Evolutionary conservation across 2,329 filamentous ascomycete species (phyloP), one percentile per base, ranked within the genome.

Genomic region (Colletotrichum karsti): DNA sequence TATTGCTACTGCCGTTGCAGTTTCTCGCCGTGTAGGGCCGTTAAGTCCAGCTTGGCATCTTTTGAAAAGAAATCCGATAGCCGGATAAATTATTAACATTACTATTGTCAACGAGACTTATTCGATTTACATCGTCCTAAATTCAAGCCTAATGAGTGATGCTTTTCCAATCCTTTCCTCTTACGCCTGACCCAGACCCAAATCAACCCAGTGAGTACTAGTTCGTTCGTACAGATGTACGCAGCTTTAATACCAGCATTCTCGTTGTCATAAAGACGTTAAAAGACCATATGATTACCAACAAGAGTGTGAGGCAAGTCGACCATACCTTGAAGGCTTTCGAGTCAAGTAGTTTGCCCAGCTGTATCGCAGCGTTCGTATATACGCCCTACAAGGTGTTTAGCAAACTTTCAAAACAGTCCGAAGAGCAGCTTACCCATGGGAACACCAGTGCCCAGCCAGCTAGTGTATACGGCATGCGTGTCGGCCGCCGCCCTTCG

Each of bases 371-470:
- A 2, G 76, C 75, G 41, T 80, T 81, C 3, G 78, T 79, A 63
- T 81, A 82, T 0, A 80, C 77, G 3, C 80, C 80, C 79, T 81
- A 41, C 3, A 3, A 22, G 22, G 22, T 7, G 13, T 15, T 58
- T 30, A 35, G 42, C 28, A 41, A 12, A 50, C 12, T 6, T 20
- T 18, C 22, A 4, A 7, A 12, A 33, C 6, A 24, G 44, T 5
- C 22, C 6, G 4, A 18, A 3, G 13, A 57, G 46, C 12, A 24
- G 73, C 79, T 59, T 56, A 81, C 78, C 79, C 77, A 80, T 0
- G 79, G 79, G 63, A 82, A 81, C 10, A 82, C 74, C 8, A 81
- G 37, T 6, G 77, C 73, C 80, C 79, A 82, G 4, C 73, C 72
- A 6, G 74, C 67, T 53, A 81, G 54, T 1, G 65, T 75, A 60